These are phyloP conservation scores for Clohesyomyces aquaticus DNA, from an alignment of 495 filamentous ascomycete species.

Conservation along the genomic window DNA sequence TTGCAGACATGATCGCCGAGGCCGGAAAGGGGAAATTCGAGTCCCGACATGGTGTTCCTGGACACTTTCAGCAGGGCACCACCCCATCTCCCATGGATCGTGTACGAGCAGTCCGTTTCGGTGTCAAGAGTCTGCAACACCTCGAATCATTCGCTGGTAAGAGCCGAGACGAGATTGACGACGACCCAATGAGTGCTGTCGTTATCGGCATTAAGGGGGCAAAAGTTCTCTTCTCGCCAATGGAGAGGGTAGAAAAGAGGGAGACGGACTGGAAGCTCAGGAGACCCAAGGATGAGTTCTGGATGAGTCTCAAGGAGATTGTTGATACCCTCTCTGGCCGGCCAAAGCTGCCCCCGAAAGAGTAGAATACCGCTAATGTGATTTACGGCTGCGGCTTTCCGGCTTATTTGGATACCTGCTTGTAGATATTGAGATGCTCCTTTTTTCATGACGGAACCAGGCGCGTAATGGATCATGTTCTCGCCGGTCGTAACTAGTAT, in stretches of 20 bases:
- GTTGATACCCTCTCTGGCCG: slow-evolving; percentile 85
- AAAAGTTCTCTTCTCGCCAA: slow-evolving; percentile 80
- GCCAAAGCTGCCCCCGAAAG: slow-evolving; percentile 35
- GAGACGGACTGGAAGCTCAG: slow-evolving; percentile 94
- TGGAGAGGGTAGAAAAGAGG: slow-evolving; percentile 74
- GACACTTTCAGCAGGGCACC: slow-evolving; percentile 93
- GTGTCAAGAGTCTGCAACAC: slow-evolving; percentile 88
- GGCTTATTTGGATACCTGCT: not conserved
- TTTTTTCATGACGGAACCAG: not conserved
- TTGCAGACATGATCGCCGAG: slow-evolving; percentile 93
- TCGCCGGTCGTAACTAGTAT: too few relatives aligned
- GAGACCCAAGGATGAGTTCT: slow-evolving; percentile 82
- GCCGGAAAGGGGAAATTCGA: slow-evolving; percentile 93
- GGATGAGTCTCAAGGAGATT: slow-evolving; percentile 77
- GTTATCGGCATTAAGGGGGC: slow-evolving; percentile 95
- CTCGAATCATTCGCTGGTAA: slow-evolving; percentile 75
- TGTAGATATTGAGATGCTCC: not conserved
- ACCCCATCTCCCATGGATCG: slow-evolving; percentile 95
- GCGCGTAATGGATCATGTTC: not conserved
- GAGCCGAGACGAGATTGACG: slow-evolving; percentile 67
- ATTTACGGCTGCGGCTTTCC: not conserved
- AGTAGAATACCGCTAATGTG: not conserved
- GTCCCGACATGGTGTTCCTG: slow-evolving; percentile 88
- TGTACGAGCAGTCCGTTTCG: slow-evolving; percentile 85
- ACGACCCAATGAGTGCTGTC: slow-evolving; percentile 68